Conservation (phyloP, 1,284 basidiomycete genomes). For the Leccinum ponderosum region DNA sequence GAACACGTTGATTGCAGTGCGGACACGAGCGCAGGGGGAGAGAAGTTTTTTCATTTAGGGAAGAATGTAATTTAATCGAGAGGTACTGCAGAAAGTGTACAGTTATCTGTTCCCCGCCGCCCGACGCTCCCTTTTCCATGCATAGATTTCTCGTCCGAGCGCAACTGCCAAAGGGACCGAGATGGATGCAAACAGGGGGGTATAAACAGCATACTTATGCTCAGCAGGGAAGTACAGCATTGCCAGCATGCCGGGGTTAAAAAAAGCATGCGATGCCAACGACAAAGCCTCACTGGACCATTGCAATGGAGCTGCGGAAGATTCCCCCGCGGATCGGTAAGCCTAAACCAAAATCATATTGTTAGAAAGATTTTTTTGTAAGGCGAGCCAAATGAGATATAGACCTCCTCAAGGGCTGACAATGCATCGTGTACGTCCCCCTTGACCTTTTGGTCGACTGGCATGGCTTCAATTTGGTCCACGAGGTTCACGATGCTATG, state of each 20-base stretch:
- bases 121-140: slow-evolving; percentile 48
- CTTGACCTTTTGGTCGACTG: slow-evolving; percentile 75
- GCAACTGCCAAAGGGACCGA: slow-evolving; percentile 81
- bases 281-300: slow-evolving; percentile 68
- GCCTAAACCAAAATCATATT: slow-evolving; percentile 18
- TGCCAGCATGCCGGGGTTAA: slow-evolving; percentile 95
- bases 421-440: slow-evolving; percentile 73
- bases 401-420: slow-evolving; percentile 68
- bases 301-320: slow-evolving; percentile 51
- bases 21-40: slow-evolving; percentile 8
- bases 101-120: slow-evolving; percentile 20
- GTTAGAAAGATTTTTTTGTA: slow-evolving; percentile 6
- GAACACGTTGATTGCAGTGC: slow-evolving; percentile 21
- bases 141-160: slow-evolving; percentile 64
- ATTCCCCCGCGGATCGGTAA: slow-evolving; percentile 29
- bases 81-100: slow-evolving; percentile 1
- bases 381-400: slow-evolving; percentile 19
- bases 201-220: slow-evolving; percentile 94
- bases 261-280: slow-evolving; percentile 89
- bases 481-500: slow-evolving; percentile 82
- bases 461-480: slow-evolving; percentile 87
- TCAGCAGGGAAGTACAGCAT: slow-evolving; percentile 96
- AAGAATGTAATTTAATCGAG: slow-evolving; percentile 11
- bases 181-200: slow-evolving; percentile 88
- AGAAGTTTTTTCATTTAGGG: slow-evolving; percentile 12